Percentiles rank a stretch among this genome's conserved stretches.
phyloP scores from a whole-genome alignment of 495 filamentous ascomycete genomes.

The Penicillium taxi region DNA sequence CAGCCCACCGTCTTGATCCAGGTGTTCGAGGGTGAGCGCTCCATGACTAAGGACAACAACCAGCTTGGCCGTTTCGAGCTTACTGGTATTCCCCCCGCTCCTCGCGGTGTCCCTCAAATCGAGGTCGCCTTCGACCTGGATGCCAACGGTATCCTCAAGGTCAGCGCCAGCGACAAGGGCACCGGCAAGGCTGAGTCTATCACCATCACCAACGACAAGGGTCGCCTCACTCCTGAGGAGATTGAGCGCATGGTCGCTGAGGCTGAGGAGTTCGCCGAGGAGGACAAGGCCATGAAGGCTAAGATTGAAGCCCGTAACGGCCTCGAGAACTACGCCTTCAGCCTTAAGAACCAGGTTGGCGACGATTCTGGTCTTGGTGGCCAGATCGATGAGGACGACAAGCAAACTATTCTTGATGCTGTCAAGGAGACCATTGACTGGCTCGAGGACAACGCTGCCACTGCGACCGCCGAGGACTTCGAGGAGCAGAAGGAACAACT shows the following conservation, averaged over 20 bases:
- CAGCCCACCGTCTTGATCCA: slow-evolving; percentile 99
- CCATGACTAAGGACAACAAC: slow-evolving; percentile 99
- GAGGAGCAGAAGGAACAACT: slow-evolving; percentile 99
- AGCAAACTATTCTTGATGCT: slow-evolving; percentile 91
- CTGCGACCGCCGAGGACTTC: slow-evolving; percentile 86
- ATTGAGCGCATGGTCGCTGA: slow-evolving; percentile 98
- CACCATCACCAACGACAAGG: slow-evolving; percentile 99
- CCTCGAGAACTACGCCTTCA: slow-evolving; percentile 95
- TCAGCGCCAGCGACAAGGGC: slow-evolving; percentile 96
- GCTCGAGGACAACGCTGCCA: slow-evolving; percentile 86
- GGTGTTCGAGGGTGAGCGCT: slow-evolving; percentile 98
- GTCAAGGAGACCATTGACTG: slow-evolving; percentile 97
- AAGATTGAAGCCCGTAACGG: slow-evolving; percentile 93
- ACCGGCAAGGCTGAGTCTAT: slow-evolving; percentile 98
- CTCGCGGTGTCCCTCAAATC: slow-evolving; percentile 97
- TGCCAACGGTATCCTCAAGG: slow-evolving; percentile 99
- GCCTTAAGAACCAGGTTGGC: slow-evolving; percentile 97
- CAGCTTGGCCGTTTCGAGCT: slow-evolving; percentile 97
- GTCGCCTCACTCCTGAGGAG: slow-evolving; percentile 93
- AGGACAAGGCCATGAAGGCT: slow-evolving; percentile 94
- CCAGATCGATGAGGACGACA: slow-evolving; percentile 98
- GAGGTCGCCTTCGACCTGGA: slow-evolving; percentile 98
- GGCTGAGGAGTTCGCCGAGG: slow-evolving; percentile 96
- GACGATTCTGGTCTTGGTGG: slow-evolving; percentile 95
- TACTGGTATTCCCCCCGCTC: slow-evolving; percentile 91